Percentiles rank a stretch among this genome's conserved stretches.
phyloP scores from a whole-genome alignment of 495 filamentous ascomycete species.

The Penicillium canariense region DNA sequence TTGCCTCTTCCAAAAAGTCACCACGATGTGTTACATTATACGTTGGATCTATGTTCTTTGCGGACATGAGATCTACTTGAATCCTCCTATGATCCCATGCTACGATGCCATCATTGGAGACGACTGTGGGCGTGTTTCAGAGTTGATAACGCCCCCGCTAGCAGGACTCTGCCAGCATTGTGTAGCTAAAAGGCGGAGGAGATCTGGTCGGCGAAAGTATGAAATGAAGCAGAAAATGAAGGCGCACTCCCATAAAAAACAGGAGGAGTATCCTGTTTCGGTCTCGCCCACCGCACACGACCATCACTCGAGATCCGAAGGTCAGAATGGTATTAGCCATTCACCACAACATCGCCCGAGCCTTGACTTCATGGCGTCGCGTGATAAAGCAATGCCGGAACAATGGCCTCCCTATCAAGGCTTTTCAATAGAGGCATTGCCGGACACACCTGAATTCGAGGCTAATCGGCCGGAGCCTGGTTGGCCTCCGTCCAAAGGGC shows the following conservation, averaged over 20 bases:
- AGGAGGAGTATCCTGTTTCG: too few relatives aligned
- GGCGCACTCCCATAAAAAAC: too few relatives aligned
- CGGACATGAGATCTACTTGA: constrained; percentile 14
- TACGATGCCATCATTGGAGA: constrained; percentile 17
- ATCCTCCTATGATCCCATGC: constrained; percentile 21
- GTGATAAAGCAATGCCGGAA: background rate
- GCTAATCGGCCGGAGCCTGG: too few relatives aligned
- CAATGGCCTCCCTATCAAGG: background rate
- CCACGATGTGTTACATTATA: constrained; percentile 33
- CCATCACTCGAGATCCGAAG: background rate
- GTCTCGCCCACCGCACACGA: background rate
- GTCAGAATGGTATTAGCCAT: background rate
- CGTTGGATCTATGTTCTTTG: constrained; percentile 33
- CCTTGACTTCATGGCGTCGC: background rate
- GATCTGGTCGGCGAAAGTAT: background rate
- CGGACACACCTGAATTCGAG: background rate
- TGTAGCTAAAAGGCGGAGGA: background rate
- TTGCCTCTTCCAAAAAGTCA: too few relatives aligned
- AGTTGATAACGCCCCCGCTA: constrained; percentile 18
- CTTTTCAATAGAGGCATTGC: background rate
- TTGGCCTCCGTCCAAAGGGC: background rate
- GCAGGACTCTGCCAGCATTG: constrained; percentile 15
- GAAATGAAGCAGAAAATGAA: too few relatives aligned
- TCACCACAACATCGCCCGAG: background rate
- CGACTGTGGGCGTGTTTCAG: constrained; percentile 14